Evolutionary conservation across 1,284 basidiomycete species (phyloP), one percentile per base, ranked within the genome.

Genomic region (Tilletiaria anomala): DNA sequence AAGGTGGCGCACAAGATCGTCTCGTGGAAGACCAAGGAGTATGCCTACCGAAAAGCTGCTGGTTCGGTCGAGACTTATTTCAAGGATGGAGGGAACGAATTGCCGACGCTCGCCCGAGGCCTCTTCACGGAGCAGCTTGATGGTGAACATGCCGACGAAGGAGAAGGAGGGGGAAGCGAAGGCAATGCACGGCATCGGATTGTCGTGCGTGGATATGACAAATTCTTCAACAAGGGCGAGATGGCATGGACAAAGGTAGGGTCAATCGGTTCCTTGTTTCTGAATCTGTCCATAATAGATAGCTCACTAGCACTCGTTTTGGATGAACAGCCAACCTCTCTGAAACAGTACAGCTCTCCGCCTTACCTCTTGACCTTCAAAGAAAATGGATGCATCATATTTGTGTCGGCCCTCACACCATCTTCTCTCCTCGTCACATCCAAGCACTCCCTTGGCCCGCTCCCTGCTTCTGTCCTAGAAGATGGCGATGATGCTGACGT

Each of bases 151-250:
- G 32, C 26, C 14, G 15, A 48, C 48, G 1, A 59, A 56, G 42
- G 37, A 4, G 40, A 48, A 3, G 17, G 39, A 16, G 20, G 24
- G 5, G 40, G 40, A 15, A n/a, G n/a, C n/a, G n/a, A n/a, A n/a
- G 34, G 37, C 53, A 32, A 61, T 68, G 26, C 56, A 21, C 58
- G 66, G 40, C 74, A 83, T 58, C 70, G 84, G 37, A 91, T 99
- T 43, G 79, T 91, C 1, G 82, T 77, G 0, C 72, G 93, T 37
- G 91, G 91, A 0, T 97, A 99, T 61, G 93, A 97, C 73, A 99
- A 99, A 70, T 97, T 99, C 70, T 97, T 97, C 74, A 97, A 94
- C 65, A 83, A 93, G 23, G 83, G 79, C 20, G 91, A 97, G 65
- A 84, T 96, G 19, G 80, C 82, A 1, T 97, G 89, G 87, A 89